phyloP scores from a whole-genome alignment of 345 rosid genomes.

The Pugionium cornutum region DNA sequence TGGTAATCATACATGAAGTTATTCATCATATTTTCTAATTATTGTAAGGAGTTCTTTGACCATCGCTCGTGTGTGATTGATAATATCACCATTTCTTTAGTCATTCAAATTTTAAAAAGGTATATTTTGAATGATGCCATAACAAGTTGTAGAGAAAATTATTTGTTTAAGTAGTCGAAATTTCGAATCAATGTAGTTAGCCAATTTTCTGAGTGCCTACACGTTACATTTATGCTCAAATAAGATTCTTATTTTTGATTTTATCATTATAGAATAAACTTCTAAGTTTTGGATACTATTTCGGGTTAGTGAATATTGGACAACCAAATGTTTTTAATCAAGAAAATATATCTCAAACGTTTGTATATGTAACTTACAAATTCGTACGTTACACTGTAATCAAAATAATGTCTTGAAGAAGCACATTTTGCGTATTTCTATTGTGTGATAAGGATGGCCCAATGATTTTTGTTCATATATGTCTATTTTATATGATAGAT shows the following conservation, averaged over 20 bases:
- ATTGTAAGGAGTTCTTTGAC: no score
- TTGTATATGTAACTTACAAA: slow-evolving; percentile 1
- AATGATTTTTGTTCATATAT: slow-evolving; percentile 29
- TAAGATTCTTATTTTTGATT: slow-evolving; percentile 12
- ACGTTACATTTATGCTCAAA: slow-evolving; percentile 27
- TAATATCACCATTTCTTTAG: no score
- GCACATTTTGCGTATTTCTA: slow-evolving; percentile 16
- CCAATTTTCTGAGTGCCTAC: slow-evolving; percentile 21
- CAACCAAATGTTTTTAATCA: slow-evolving; percentile 14
- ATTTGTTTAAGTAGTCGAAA: slow-evolving; percentile 20
- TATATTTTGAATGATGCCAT: no score
- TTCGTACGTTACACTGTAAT: slow-evolving; percentile 15
- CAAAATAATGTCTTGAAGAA: slow-evolving; percentile 13
- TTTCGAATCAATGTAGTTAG: slow-evolving; percentile 32
- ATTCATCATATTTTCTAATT: no score
- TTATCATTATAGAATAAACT: slow-evolving; percentile 7
- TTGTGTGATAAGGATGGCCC: slow-evolving; percentile 38
- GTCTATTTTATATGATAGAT: slow-evolving; percentile 19
- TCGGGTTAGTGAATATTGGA: slow-evolving; percentile 34
- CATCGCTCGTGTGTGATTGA: no score
- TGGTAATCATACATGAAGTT: no score
- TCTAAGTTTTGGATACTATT: slow-evolving; percentile 4
- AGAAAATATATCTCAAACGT: slow-evolving; percentile 14
- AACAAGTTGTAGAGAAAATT: slow-evolving; percentile 10
- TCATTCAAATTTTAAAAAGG: no score